A percentile compares a stretch with the other conserved stretches of the same genome.
Conservation (phyloP, 2,329 filamentous ascomycete genomes). For the Colletotrichum salicis region DNA sequence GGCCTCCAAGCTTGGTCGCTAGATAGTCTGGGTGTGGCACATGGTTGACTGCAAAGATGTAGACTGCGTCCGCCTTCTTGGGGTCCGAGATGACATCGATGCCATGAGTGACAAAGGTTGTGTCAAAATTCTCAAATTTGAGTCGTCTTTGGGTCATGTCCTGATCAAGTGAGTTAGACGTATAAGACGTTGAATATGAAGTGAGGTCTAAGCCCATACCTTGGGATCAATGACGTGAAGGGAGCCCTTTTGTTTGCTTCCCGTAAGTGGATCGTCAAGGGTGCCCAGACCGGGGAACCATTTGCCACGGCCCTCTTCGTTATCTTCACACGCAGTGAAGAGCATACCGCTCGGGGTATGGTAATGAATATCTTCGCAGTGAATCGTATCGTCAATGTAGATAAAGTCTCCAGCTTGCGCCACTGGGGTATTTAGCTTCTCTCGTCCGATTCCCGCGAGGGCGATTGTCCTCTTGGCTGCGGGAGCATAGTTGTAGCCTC, state of each 20-base stretch:
- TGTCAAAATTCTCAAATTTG: slow-evolving; percentile 60
- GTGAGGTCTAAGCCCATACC: no score
- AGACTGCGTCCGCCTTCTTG: slow-evolving; percentile 55
- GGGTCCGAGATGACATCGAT: slow-evolving; percentile 68
- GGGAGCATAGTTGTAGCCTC: slow-evolving; percentile 19
- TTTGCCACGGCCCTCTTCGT: slow-evolving; percentile 50
- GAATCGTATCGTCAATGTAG: slow-evolving; percentile 60
- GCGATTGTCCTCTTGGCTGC: neutral
- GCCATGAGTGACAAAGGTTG: slow-evolving; percentile 68
- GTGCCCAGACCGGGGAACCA: slow-evolving; percentile 64
- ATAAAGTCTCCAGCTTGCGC: slow-evolving; percentile 45
- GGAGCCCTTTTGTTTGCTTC: slow-evolving; percentile 50
- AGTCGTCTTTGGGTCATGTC: slow-evolving; percentile 47
- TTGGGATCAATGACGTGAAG: slow-evolving; percentile 65
- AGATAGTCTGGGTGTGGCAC: slow-evolving; percentile 54
- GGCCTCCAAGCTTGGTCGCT: slow-evolving; percentile 43
- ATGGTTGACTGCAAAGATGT: slow-evolving; percentile 71
- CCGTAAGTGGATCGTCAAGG: slow-evolving; percentile 53
- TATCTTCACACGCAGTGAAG: slow-evolving; percentile 66
- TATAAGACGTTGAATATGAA: no score
- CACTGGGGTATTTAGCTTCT: slow-evolving; percentile 37
- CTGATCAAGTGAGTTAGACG: slow-evolving; percentile 40
- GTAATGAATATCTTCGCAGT: slow-evolving; percentile 71
- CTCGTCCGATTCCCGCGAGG: slow-evolving; percentile 44
- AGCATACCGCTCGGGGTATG: slow-evolving; percentile 58